Evolutionary conservation across 345 rosid species (phyloP), one percentile per base, ranked within the genome.

Genomic region (Viola odorata): DNA sequence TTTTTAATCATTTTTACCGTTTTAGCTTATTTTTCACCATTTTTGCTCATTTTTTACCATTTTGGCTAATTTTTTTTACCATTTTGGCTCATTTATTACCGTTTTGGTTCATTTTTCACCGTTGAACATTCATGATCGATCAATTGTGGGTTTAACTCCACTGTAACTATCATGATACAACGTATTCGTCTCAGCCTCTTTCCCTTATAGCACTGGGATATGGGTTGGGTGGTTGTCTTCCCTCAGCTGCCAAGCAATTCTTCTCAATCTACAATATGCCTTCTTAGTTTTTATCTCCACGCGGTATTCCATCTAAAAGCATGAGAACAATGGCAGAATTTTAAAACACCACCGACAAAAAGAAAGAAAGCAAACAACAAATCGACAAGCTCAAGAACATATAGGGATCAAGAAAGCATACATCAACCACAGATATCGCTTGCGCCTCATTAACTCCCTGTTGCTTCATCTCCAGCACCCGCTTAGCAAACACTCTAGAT

Each of bases 141-240:
- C n/a, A n/a, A n/a, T n/a, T n/a, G n/a, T n/a, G n/a, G n/a, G n/a
- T n/a, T n/a, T n/a, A n/a, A n/a, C n/a, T n/a, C n/a, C n/a, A n/a
- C n/a, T n/a, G n/a, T n/a, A n/a, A n/a, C 32, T 23, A 23, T 23
- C 32, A 23, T 23, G 32, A 2, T 23, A 23, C 32, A 23, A 23
- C 32, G 32, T 23, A 23, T 23, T 23, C 32, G 32, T 23, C 32
- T 23, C 32, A 23, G 32, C 32, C 32, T 23, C 32, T 74, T 71
- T 81, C 95, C 63, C 77, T 85, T n/a, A 81, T 67, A 16, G 85
- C 69, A 72, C 87, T 85, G 23, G 82, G 80, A 73, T 78, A 88
- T 5, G 96, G 96, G 73, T 83, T 84, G 32, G 95, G 95, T 41
- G 95, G 97, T 23, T 89, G 95, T 36, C 74, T 83, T 94, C 23